phyloP scores from a whole-genome alignment of 2,329 filamentous ascomycete species.

The Pseudocercospora eumusae region DNA sequence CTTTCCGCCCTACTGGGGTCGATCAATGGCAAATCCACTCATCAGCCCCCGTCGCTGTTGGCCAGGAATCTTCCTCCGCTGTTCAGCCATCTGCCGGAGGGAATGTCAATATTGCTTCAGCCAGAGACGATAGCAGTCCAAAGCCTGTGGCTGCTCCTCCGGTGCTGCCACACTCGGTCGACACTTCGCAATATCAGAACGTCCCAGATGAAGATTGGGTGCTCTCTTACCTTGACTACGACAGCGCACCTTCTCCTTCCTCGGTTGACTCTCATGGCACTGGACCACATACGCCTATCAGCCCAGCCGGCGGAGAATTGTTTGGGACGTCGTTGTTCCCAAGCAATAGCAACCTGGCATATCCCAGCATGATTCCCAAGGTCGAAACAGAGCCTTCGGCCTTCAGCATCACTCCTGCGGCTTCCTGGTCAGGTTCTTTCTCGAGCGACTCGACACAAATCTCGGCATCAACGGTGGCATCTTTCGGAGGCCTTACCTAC shows the following conservation, averaged over 20 bases:
- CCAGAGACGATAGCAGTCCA: slow-evolving; percentile 18
- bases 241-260: slow-evolving; percentile 25
- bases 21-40: background rate
- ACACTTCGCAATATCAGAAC: slow-evolving; percentile 27
- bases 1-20: background rate
- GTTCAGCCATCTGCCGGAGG: background rate
- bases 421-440: slow-evolving; percentile 5
- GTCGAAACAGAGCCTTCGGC: background rate
- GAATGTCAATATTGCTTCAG: background rate
- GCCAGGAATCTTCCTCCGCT: background rate
- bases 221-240: slow-evolving; percentile 24
- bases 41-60: background rate
- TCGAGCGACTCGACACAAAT: background rate
- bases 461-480: background rate
- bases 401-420: background rate
- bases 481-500: slow-evolving; percentile 5
- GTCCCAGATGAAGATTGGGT: slow-evolving; percentile 26
- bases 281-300: slow-evolving; percentile 27
- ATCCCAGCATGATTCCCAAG: background rate
- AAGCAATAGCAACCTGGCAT: background rate
- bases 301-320: slow-evolving; percentile 4
- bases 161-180: slow-evolving; percentile 17
- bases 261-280: slow-evolving; percentile 24
- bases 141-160: background rate
- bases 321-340: background rate